These are phyloP conservation scores for Pezicula rhizophila DNA, from an alignment of 2,329 filamentous ascomycete species.

Conservation along the genomic window DNA sequence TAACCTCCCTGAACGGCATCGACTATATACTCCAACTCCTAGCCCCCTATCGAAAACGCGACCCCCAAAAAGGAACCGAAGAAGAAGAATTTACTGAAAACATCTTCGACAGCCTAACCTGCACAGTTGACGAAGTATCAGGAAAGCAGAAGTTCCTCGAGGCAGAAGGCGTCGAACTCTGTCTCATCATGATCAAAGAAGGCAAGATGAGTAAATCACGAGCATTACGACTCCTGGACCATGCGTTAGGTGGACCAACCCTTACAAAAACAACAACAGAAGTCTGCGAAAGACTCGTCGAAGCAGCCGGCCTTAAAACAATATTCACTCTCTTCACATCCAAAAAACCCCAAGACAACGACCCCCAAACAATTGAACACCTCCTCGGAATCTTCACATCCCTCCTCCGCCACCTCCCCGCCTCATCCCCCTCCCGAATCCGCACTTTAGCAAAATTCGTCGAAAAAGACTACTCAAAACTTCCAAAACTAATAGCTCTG, in stretches of 20 bases:
- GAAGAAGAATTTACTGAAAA: conserved; percentile 97
- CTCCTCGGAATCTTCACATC: conserved; percentile 79
- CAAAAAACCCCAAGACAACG: conserved; percentile 43
- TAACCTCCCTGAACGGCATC: conserved; percentile 64
- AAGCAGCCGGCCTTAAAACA: conserved; percentile 77
- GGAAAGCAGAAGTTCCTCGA: conserved; percentile 81
- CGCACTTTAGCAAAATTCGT: conserved; percentile 88
- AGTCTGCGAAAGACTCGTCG: conserved; percentile 72
- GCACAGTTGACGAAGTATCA: conserved; percentile 64
- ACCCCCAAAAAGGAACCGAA: conserved; percentile 77
- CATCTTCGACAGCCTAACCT: conserved; percentile 80
- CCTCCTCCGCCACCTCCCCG: conserved; percentile 73
- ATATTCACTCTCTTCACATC: conserved; percentile 87
- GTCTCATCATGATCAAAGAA: conserved; percentile 85
- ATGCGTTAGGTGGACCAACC: conserved; percentile 57
- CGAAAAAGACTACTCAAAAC: conserved; percentile 89
- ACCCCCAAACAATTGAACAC: conserved; percentile 65
- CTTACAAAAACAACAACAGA: conserved; percentile 35
- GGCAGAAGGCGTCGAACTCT: conserved; percentile 87
- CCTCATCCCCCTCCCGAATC: conserved; percentile 71
- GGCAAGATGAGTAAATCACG: conserved; percentile 76
- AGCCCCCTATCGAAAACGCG: conserved; percentile 76
- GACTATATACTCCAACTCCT: conserved; percentile 78
- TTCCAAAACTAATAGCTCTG: conserved; percentile 63
- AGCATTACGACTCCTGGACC: conserved; percentile 77